phyloP scores from a whole-genome alignment of 768 basidiomycete genomes.

The Amylocystis lapponica region DNA sequence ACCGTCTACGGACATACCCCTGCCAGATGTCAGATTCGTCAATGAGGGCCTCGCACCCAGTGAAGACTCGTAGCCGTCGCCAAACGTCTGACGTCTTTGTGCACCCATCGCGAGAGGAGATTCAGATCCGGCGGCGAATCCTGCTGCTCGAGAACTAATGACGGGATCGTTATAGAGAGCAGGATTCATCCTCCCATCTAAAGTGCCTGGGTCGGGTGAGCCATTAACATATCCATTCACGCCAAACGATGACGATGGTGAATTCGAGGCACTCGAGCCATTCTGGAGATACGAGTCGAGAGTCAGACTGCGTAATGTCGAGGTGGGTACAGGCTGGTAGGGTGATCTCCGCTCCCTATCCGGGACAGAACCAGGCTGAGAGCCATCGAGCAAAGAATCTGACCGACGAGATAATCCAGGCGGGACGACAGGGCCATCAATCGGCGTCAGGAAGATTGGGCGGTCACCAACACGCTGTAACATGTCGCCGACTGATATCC shows the following conservation, averaged over 20 bases:
- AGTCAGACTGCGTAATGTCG: slow-evolving; percentile 54
- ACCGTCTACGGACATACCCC: slow-evolving; percentile 32
- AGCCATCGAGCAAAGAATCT: slow-evolving; percentile 46
- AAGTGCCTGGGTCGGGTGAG: slow-evolving; percentile 53
- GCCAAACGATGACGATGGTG: slow-evolving; percentile 69
- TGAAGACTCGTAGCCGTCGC: slow-evolving; percentile 35
- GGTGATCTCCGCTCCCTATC: slow-evolving; percentile 41
- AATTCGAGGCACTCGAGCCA: slow-evolving; percentile 56
- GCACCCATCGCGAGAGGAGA: slow-evolving; percentile 1
- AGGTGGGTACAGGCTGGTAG: slow-evolving; percentile 63
- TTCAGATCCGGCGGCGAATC: not conserved
- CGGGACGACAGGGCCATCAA: slow-evolving; percentile 36
- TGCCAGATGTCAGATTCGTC: not conserved
- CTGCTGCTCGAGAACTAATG: slow-evolving; percentile 20
- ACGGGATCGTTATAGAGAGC: slow-evolving; percentile 33
- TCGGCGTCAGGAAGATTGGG: slow-evolving; percentile 60
- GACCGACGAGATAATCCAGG: slow-evolving; percentile 48
- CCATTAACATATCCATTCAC: slow-evolving; percentile 55
- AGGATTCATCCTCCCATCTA: slow-evolving; percentile 4
- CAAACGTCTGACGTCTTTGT: slow-evolving; percentile 26
- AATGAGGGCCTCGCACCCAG: not conserved
- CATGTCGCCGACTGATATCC: slow-evolving; percentile 60
- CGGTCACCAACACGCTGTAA: slow-evolving; percentile 45
- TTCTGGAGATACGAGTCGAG: slow-evolving; percentile 54
- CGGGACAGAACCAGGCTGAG: slow-evolving; percentile 31